phyloP scores from a whole-genome alignment of 2,329 filamentous ascomycete species.

The Penicillium sp. region DNA sequence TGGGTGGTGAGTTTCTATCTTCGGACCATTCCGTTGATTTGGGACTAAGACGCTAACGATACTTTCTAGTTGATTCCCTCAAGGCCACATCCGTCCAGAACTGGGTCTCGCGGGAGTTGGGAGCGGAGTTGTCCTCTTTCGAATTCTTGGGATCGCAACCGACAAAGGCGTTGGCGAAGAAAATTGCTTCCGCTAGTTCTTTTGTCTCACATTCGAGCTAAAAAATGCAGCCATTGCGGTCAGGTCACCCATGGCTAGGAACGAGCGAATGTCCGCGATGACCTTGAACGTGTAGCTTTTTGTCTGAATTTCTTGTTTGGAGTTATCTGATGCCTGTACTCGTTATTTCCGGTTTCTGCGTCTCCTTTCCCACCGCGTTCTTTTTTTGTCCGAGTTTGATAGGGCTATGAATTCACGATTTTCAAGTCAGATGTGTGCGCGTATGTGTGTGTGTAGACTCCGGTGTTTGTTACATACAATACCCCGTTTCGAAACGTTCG shows the following conservation, averaged over 20 bases:
- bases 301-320: neutral
- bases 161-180: slow-evolving; percentile 17
- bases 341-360: neutral
- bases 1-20: slow-evolving; percentile 17
- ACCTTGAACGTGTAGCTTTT: neutral
- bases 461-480: slow-evolving; percentile 4
- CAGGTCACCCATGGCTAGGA: neutral
- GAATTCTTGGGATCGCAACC: slow-evolving; percentile 24
- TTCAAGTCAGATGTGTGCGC: neutral
- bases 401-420: neutral
- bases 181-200: slow-evolving; percentile 18
- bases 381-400: neutral
- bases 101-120: slow-evolving; percentile 22
- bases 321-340: neutral
- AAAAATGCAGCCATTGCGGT: neutral
- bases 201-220: slow-evolving; percentile 17
- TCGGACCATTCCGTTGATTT: neutral
- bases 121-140: slow-evolving; percentile 22
- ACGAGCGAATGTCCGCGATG: neutral
- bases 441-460: neutral
- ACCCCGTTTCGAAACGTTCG: neutral
- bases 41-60: slow-evolving; percentile 2
- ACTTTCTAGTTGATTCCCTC: slow-evolving; percentile 20
- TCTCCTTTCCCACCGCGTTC: neutral
- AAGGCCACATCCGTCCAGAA: slow-evolving; percentile 23